Evolutionary conservation across 768 basidiomycete species (phyloP), one percentile per base, ranked within the genome.

Genomic region (Daedaleopsis sinensis): DNA sequence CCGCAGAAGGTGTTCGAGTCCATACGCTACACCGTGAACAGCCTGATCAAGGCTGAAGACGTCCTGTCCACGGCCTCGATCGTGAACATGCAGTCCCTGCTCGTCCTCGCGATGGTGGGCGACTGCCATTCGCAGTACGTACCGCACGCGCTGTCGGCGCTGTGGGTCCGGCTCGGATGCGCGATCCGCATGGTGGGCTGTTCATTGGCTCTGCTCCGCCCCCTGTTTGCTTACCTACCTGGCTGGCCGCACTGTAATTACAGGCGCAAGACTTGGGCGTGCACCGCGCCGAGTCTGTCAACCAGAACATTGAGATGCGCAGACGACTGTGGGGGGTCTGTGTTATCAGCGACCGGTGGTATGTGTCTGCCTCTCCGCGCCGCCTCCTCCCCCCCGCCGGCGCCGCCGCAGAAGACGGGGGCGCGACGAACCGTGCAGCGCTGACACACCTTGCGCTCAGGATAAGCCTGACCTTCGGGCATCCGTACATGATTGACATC

Each of bases 261-360:
- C 65, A 94, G 95, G 97, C 96, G 5, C 97, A 99, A 78, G 96
- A 98, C 71, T 81, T 99, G 32, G 97, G 97, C 3, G 76, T 99
- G 53, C 96, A 98, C 73, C 85, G 97, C 24, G 93, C 96, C 48
- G 94, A 96, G 72, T 88, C 90, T 0, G 87, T 90, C 46, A 91
- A 87, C 67, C 88, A 89, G 71, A 84, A 88, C 64, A 85, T 98
- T 51, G 96, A 96, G 73, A 80, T 95, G 46, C 81, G 95, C 55
- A 83, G 97, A 61, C 83, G 97, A 55, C 79, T 99, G 39, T 99
- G 97, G 97, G 93, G 89, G 23, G 88, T 88, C 42, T 98, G 96
- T 77, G 87, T 98, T 57, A 93, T 98, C 67, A 88, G 89, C 67
- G 96, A 99, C 75, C 82, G 96, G 77, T 97, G 95, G 92, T 93